Conservation (phyloP, 1,284 basidiomycete genomes). For the Moniliophthora roreri region DNA sequence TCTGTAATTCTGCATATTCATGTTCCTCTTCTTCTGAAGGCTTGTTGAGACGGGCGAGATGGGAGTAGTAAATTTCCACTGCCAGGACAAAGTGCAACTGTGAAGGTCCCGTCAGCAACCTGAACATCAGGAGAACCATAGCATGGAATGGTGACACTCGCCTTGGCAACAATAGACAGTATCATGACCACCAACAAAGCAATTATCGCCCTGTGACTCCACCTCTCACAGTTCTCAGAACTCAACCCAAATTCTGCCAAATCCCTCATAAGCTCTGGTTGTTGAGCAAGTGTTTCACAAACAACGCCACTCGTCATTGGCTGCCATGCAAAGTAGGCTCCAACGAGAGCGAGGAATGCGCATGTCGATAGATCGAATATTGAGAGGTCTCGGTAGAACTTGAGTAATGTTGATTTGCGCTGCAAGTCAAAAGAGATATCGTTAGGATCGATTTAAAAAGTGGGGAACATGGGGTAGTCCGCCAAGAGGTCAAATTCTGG, state of each 20-base stretch:
- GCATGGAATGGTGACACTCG: constrained; percentile 32
- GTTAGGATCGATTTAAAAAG: not conserved
- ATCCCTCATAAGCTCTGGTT: constrained; percentile 72
- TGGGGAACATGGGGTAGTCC: not conserved
- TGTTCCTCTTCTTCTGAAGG: not conserved
- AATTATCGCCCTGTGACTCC: constrained; percentile 65
- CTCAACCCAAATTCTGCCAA: constrained; percentile 69
- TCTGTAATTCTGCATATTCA: not conserved
- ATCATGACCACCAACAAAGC: constrained; percentile 52
- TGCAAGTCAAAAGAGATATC: constrained; percentile 22
- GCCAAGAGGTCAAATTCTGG: not conserved
- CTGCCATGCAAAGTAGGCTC: constrained; percentile 59
- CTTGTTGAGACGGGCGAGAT: constrained; percentile 38
- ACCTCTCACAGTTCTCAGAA: constrained; percentile 75
- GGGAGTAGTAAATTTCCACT: constrained; percentile 61
- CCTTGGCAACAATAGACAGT: constrained; percentile 63
- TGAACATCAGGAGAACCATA: constrained; percentile 1
- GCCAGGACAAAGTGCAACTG: constrained; percentile 74
- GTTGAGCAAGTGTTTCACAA: constrained; percentile 71
- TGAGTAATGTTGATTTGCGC: constrained; percentile 54
- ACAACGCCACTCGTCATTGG: constrained; percentile 55
- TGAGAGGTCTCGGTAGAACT: constrained; percentile 70
- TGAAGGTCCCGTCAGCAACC: constrained; percentile 10
- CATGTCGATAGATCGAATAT: constrained; percentile 73
- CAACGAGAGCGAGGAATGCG: constrained; percentile 51